Evolutionary conservation across 2,329 filamentous ascomycete species (phyloP).

Genomic region (Podosphaera aphanis): DNA sequence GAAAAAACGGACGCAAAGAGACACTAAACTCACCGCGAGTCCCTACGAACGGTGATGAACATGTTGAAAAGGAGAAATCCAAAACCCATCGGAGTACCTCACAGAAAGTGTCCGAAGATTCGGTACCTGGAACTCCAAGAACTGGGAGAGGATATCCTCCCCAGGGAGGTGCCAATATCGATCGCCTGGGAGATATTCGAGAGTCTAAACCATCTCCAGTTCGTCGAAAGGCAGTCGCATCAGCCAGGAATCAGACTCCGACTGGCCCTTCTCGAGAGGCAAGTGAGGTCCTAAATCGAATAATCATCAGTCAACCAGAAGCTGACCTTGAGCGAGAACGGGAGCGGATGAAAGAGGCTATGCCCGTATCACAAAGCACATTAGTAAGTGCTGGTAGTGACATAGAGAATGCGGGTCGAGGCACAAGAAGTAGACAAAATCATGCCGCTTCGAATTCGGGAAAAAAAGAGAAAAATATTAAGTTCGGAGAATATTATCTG

Average conservation of each 20-base stretch:
- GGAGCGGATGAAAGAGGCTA: constrained; percentile 41
- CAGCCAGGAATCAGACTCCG: constrained; percentile 22
- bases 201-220: constrained; percentile 18
- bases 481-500: constrained; percentile 87
- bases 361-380: constrained; percentile 21
- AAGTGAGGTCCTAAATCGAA: constrained; percentile 55
- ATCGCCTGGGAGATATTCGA: constrained; percentile 19
- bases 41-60: constrained; percentile 7
- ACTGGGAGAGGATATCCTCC: constrained; percentile 24
- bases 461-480: constrained; percentile 48
- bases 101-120: constrained; percentile 17
- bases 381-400: constrained; percentile 24
- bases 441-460: constrained; percentile 18
- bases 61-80: constrained; percentile 13
- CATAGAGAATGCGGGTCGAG: constrained; percentile 18
- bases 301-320: constrained; percentile 53
- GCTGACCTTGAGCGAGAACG: constrained; percentile 49
- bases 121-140: constrained; percentile 20
- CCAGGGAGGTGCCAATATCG: constrained; percentile 21
- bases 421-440: constrained; percentile 34
- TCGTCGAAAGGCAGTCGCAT: constrained; percentile 16
- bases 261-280: constrained; percentile 47
- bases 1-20: constrained; percentile 9
- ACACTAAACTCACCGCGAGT: constrained; percentile 8
- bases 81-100: constrained; percentile 18